Evolutionary conservation across 1,139 yeast genomes (phyloP), one percentile per base, ranked within the genome.

Genomic region (Kluyveromyces sp.): DNA sequence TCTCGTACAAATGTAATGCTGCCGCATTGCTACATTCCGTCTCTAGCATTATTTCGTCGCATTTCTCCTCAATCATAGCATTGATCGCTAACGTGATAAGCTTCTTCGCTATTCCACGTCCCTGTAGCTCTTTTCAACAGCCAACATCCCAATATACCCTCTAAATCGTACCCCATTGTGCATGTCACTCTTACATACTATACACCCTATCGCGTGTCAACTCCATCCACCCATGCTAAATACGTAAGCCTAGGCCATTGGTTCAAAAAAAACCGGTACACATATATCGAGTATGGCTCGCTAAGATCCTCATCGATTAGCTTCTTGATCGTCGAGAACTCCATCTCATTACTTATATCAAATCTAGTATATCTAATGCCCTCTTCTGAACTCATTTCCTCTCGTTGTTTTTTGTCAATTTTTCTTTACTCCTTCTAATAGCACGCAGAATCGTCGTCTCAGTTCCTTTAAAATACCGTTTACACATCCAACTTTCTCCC

Each of bases 141-240:
- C 96, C 47, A 92, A 69, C 98, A 92, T 92, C 4, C 97, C 98
- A 40, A 92, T 90, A 60, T 92, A 92, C 0, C 98, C 98, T 52
- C 97, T 70, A 57, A 71, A 61, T 49, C 96, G 71, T 7, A 75
- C 81, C 33, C 77, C 75, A 48, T 92, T 72, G 65, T 92, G 97
- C 4, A 77, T 72, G 55, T 85, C 95, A n/a, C 81, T 77, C 59
- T 88, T 88, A 50, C 95, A 83, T 7, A 92, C 86, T 25, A 90
- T 81, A 38, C 85, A 87, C 3, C 97, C 98, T 21, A 90, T 74
- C 0, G 73, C 4, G 45, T 43, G 0, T 40, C 42, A 1, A 44
- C 37, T 4, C 64, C 68, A 3, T 58, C 57, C 45, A 66, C 69
- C 39, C 63, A 65, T 4, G 81, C 85, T 48, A 80, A 52, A 43